These are phyloP conservation scores for Capsella rubella DNA, from an alignment of 441 rosid genomes.

Conservation along the genomic window DNA sequence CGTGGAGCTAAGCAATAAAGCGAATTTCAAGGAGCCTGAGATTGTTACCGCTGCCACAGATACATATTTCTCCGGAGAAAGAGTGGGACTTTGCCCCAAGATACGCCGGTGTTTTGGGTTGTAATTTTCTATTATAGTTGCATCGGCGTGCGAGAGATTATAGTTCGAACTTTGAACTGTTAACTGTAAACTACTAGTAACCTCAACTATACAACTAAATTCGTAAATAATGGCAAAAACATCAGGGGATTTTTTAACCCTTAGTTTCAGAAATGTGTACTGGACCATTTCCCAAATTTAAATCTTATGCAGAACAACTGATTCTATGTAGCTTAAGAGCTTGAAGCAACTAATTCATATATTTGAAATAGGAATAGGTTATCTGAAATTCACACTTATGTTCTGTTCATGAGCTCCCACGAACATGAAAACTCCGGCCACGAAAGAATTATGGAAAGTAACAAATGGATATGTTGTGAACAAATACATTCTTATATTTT, in stretches of 20 bases:
- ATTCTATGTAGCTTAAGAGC: background rate
- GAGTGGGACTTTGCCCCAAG: constrained; percentile 26
- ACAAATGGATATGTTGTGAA: no score
- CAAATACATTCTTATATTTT: no score
- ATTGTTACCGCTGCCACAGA: constrained; percentile 30
- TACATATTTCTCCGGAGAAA: constrained; percentile 2
- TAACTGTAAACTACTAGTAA: constrained; percentile 29
- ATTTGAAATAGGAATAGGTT: background rate
- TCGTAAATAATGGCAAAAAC: constrained; percentile 10
- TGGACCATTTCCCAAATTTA: background rate
- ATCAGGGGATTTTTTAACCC: constrained; percentile 8
- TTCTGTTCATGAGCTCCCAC: background rate
- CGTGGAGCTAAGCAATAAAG: constrained; percentile 59
- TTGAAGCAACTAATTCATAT: background rate
- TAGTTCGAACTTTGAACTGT: constrained; percentile 26
- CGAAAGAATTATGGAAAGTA: no score
- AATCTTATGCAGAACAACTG: background rate
- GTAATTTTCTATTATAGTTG: constrained; percentile 6
- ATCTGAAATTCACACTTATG: constrained; percentile 16
- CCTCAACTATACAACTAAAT: constrained; percentile 22
- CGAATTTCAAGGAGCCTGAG: constrained; percentile 68
- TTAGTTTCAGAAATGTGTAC: background rate
- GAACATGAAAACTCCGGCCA: no score
- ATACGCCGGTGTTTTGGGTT: constrained; percentile 36
- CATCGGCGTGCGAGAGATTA: constrained; percentile 28